Base-by-base conservation (phyloP, 2,329 filamentous ascomycete genomes). In the Thermothelomyces thermophilus region DNA sequence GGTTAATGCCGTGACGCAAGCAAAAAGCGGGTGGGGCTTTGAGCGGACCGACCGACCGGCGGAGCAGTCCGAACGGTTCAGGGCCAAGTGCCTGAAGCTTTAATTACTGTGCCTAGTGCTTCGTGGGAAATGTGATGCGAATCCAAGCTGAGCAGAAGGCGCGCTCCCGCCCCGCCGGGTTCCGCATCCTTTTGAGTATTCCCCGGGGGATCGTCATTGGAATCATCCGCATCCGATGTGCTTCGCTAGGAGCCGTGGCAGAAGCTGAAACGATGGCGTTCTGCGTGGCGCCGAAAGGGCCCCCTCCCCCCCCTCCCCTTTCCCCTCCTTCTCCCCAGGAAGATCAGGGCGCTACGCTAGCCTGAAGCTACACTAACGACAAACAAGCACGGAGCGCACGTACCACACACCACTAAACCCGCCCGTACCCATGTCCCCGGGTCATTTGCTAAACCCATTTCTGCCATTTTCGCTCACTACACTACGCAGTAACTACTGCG, bases 201-300 rank as follows among this genome's bases (percentile, higher is more conserved):
- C 45, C 56, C 51, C 51, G 35, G 33, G 47, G 53, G 46, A 55
- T 51, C 50, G 30, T 53, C 53, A 48, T 44, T 47, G 44, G 33
- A 51, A 55, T 51, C 47, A 48, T 37, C 55, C 41, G 34, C 41
- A 36, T 42, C 24, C 24, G 24, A 19, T 26, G 41, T n/a, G 52
- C 54, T 46, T 52, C 46, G 31, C 42, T 35, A 40, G 39, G 17
- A 48, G 43, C 45, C 28, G 28, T 11, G 19, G 33, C 41, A 50
- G 48, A 22, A 51, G 53, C 53, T 57, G 56, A 58, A 60, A 58
- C 58, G 43, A 54, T 55, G 56, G 54, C 55, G 53, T 50, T 50
- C 37, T 50, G 50, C 47, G 48, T 58, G 57, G 57, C 57, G 57
- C 48, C 50, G 48, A 39, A 40, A 48, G 50, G 37, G n/a, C n/a